phyloP scores from a whole-genome alignment of 768 basidiomycete genomes.

The Tephrocybe sp. region DNA sequence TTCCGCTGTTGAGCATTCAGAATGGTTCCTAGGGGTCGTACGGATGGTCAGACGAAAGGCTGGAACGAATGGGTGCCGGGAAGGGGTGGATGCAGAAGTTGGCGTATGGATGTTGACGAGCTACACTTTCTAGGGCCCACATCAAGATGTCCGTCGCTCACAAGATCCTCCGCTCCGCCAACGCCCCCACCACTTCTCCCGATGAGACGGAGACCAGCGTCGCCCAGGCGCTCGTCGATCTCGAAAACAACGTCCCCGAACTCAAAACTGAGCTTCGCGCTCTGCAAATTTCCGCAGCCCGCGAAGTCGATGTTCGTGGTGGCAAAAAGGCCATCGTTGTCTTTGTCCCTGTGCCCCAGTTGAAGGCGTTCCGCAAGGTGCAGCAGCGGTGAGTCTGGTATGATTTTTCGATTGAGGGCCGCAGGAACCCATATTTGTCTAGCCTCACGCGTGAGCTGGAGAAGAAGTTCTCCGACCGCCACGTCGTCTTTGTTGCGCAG shows the following conservation, averaged over 20 bases:
- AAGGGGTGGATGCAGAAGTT: slow-evolving; percentile 57
- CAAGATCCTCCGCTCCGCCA: slow-evolving; percentile 96
- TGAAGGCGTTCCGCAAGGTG: slow-evolving; percentile 98
- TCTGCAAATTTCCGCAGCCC: slow-evolving; percentile 96
- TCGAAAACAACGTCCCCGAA: slow-evolving; percentile 98
- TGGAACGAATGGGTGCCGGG: slow-evolving; percentile 25
- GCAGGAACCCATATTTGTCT: slow-evolving; percentile 14
- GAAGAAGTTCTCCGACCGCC: slow-evolving; percentile 99
- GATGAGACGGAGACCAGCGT: slow-evolving; percentile 90
- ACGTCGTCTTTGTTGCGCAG: slow-evolving; percentile 98
- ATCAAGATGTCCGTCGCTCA: slow-evolving; percentile 70
- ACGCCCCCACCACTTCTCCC: slow-evolving; percentile 86
- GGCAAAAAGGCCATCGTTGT: slow-evolving; percentile 99
- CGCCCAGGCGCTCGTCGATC: slow-evolving; percentile 94
- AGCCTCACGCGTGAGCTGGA: slow-evolving; percentile 98
- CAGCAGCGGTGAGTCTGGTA: slow-evolving; percentile 76
- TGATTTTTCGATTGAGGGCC: slow-evolving; percentile 7
- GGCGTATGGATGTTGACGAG: slow-evolving; percentile 49
- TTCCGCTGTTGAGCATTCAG: slow-evolving; percentile 29
- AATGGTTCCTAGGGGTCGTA: slow-evolving; percentile 23
- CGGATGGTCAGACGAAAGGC: slow-evolving; percentile 22
- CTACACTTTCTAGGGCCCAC: slow-evolving; percentile 32
- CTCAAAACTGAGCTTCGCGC: slow-evolving; percentile 95
- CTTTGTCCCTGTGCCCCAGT: slow-evolving; percentile 95
- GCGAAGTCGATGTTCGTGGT: slow-evolving; percentile 98